phyloP scores from a whole-genome alignment of 2,329 filamentous ascomycete species.

The Aspergillus sp. region DNA sequence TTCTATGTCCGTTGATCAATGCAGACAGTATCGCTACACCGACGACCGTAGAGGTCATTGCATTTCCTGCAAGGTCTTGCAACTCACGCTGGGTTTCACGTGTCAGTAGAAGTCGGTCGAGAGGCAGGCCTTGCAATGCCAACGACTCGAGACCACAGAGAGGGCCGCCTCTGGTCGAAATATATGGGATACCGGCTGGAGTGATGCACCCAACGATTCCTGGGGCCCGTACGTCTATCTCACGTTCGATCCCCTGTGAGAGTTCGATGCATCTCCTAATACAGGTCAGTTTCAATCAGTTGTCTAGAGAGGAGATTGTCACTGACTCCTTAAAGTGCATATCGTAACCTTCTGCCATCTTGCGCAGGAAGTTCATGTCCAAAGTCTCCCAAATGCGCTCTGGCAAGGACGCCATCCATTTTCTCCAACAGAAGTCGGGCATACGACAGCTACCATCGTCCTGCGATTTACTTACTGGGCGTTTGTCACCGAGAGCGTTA shows the following conservation, averaged over 20 bases:
- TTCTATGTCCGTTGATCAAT: conserved; percentile 48
- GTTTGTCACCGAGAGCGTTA: conserved; percentile 54
- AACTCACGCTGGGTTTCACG: conserved; percentile 63
- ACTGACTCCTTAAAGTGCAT: conserved; percentile 57
- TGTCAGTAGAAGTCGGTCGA: conserved; percentile 63
- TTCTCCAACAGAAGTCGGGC: conserved; percentile 58
- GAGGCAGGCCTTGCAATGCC: conserved; percentile 67
- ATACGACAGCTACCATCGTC: conserved; percentile 55
- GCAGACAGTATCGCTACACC: conserved; percentile 63
- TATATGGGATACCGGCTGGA: conserved; percentile 62
- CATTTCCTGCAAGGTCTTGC: conserved; percentile 74
- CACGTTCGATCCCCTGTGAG: conserved; percentile 71
- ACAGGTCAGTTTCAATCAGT: background rate
- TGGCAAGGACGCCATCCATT: conserved; percentile 54
- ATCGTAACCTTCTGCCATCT: conserved; percentile 55
- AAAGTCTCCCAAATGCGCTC: conserved; percentile 66
- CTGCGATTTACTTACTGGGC: conserved; percentile 63
- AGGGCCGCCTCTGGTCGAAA: conserved; percentile 61
- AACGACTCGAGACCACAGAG: conserved; percentile 66
- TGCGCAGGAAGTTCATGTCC: conserved; percentile 62
- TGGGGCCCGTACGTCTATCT: conserved; percentile 47
- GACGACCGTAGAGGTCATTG: conserved; percentile 75
- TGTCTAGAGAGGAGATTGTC: background rate
- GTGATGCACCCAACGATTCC: conserved; percentile 70
- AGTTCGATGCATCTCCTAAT: conserved; percentile 58